These are phyloP conservation scores for Calocera viscosa DNA, from an alignment of 768 basidiomycete species.

Conservation along the genomic window DNA sequence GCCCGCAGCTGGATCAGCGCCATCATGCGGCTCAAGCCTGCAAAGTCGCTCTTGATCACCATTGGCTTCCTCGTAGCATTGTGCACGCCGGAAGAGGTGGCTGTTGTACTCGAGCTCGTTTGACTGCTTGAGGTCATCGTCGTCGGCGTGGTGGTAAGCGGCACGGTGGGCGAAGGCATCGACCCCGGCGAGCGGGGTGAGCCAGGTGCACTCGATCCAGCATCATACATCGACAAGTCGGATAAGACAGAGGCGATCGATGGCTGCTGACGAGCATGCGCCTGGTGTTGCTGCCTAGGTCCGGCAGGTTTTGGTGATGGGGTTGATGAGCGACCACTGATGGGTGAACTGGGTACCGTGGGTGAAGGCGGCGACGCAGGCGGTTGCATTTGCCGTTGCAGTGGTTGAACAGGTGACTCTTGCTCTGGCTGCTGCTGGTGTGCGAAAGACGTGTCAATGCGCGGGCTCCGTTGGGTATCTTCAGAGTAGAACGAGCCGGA, in stretches of 20 bases:
- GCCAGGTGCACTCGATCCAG: slow-evolving; percentile 10
- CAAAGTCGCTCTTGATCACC: slow-evolving; percentile 46
- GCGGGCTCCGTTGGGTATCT: not conserved
- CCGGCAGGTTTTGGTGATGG: slow-evolving; percentile 10
- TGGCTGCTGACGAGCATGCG: slow-evolving; percentile 32
- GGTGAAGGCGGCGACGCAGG: slow-evolving; percentile 8
- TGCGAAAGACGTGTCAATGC: not conserved
- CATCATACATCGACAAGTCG: slow-evolving; percentile 22
- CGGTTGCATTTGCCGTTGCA: not conserved
- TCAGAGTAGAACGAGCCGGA: slow-evolving; percentile 6
- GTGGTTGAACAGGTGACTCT: not conserved
- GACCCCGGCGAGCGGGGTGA: slow-evolving; percentile 7
- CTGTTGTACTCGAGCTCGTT: slow-evolving; percentile 20
- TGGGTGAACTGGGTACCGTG: not conserved
- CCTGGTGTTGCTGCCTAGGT: slow-evolving; percentile 35
- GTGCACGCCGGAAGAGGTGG: slow-evolving; percentile 41
- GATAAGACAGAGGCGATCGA: slow-evolving; percentile 69
- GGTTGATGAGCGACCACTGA: slow-evolving; percentile 28
- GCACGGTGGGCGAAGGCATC: slow-evolving; percentile 16
- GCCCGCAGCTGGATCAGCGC: slow-evolving; percentile 67
- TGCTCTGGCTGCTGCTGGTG: not conserved
- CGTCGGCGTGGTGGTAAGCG: slow-evolving; percentile 28
- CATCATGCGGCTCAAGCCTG: slow-evolving; percentile 77
- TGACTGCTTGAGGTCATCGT: slow-evolving; percentile 26
- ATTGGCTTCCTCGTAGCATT: slow-evolving; percentile 18